Percentiles rank a stretch among this genome's conserved stretches.
Evolutionary conservation across 768 basidiomycete genomes (phyloP).

Genomic region (Rhodotorula toruloides): DNA sequence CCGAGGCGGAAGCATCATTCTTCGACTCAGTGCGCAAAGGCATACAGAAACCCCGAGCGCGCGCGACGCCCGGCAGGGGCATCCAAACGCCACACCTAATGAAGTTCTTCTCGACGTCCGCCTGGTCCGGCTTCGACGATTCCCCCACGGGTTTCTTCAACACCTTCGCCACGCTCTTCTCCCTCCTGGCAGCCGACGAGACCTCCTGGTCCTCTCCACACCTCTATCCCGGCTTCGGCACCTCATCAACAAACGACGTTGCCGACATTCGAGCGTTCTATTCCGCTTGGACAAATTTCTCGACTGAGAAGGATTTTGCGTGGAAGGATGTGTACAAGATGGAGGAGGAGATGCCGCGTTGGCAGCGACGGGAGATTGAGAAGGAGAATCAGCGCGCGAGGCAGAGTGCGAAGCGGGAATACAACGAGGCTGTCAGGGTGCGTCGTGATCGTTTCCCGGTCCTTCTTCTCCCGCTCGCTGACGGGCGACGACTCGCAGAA

Average conservation of each 20-base stretch:
- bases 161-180: slow-evolving; percentile 80
- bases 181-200: slow-evolving; percentile 71
- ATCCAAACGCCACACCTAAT: slow-evolving; percentile 61
- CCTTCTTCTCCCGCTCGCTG: slow-evolving; percentile 64
- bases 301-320: slow-evolving; percentile 75
- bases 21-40: slow-evolving; percentile 80
- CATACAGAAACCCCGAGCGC: slow-evolving; percentile 50
- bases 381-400: slow-evolving; percentile 89
- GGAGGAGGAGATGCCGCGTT: slow-evolving; percentile 77
- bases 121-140: slow-evolving; percentile 65
- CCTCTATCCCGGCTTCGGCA: slow-evolving; percentile 80
- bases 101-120: slow-evolving; percentile 70
- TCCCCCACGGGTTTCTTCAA: slow-evolving; percentile 73
- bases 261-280: slow-evolving; percentile 67
- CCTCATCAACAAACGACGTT: slow-evolving; percentile 53
- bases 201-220: slow-evolving; percentile 33
- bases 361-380: slow-evolving; percentile 84
- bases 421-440: slow-evolving; percentile 84
- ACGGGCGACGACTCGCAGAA: no score
- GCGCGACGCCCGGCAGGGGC: slow-evolving; percentile 63
- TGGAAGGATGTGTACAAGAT: slow-evolving; percentile 84
- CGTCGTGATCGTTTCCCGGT: slow-evolving; percentile 42
- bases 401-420: slow-evolving; percentile 80
- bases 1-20: slow-evolving; percentile 65
- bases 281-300: slow-evolving; percentile 75